Evolutionary conservation across 129 eudicot species (phyloP), one percentile per base, ranked within the genome.

Genomic region (Escallonia herrerae): DNA sequence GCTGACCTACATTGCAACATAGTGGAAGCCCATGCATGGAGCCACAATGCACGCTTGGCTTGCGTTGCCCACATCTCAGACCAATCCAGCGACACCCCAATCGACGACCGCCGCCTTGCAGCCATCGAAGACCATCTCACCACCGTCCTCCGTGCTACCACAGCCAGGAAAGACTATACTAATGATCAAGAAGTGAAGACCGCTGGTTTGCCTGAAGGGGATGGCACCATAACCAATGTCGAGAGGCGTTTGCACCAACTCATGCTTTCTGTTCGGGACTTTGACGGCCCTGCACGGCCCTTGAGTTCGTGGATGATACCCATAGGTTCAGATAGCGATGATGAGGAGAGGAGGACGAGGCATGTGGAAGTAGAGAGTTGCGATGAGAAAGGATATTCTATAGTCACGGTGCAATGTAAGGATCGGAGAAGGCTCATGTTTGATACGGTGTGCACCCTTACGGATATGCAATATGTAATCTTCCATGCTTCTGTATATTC

Each of bases 11-110:
- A 72, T 8, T 85, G 91, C 63, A 89, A 89, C 79, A 75, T 89
- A 10, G 79, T 85, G 3, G 87, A 89, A 76, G 96, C 96, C 37
- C 96, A 89, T 58, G 87, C 87, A 15, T 89, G 96, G 96, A 84
- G 89, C 69, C 96, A 89, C 64, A 89, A 89, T 2, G 80, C 89
- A 9, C 87, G 84, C 41, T 62, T 89, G 61, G 96, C 96, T 38
- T 89, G 96, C 65, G 87, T 89, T 5, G 87, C 84, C 41, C 76
- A 85, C 77, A 89, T 89, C 40, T 82, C 87, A 4, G 83, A 80
- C 41, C 82, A 82, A 65, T 75, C 81, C 11, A 57, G 73, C 0
- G 74, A 68, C 60, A 54, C 80, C 2, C 86, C 82, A 3, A 79
- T 88, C 1, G 84, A 82, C n/a, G 80, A 79, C 38, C 79, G 63